These are phyloP conservation scores for Fusarium graminum DNA, from an alignment of 2,329 filamentous ascomycete species.

Conservation along the genomic window DNA sequence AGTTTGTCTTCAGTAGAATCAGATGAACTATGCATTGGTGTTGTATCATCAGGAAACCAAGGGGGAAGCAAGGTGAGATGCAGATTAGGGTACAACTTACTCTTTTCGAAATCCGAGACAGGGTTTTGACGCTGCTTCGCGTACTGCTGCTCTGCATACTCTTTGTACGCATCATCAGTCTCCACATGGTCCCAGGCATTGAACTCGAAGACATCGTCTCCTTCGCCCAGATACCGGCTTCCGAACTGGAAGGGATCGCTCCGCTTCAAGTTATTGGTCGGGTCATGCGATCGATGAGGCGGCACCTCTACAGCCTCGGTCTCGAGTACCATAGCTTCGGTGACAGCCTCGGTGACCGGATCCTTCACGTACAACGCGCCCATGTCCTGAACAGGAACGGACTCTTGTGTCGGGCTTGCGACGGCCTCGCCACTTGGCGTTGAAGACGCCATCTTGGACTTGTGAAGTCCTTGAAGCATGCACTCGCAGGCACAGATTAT, in stretches of 20 bases:
- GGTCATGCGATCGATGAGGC: slow-evolving; percentile 77
- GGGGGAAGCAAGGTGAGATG: slow-evolving; percentile 18
- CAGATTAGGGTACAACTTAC: slow-evolving; percentile 60
- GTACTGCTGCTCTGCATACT: slow-evolving; percentile 88
- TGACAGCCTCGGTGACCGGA: slow-evolving; percentile 37
- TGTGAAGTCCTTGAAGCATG: slow-evolving; percentile 37
- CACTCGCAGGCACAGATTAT: slow-evolving; percentile 44
- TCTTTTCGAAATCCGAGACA: slow-evolving; percentile 93
- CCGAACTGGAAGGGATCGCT: slow-evolving; percentile 96
- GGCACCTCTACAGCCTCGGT: slow-evolving; percentile 55
- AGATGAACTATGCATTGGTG: slow-evolving; percentile 78
- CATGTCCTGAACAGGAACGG: slow-evolving; percentile 43
- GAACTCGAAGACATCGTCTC: slow-evolving; percentile 94
- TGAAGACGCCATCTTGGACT: slow-evolving; percentile 45
- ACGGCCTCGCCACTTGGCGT: slow-evolving; percentile 44
- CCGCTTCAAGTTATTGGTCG: slow-evolving; percentile 82
- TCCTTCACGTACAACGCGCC: slow-evolving; percentile 48
- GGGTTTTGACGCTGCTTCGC: slow-evolving; percentile 85
- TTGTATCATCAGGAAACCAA: slow-evolving; percentile 69
- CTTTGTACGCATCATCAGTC: slow-evolving; percentile 87
- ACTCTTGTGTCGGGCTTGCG: slow-evolving; percentile 35
- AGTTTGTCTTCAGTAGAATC: slow-evolving; percentile 73
- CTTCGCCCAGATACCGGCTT: slow-evolving; percentile 83
- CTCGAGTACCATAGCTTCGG: slow-evolving; percentile 28
- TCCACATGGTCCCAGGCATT: slow-evolving; percentile 99